These are phyloP conservation scores for Malus sieversii DNA, from an alignment of 306 rosid species.

Conservation along the genomic window DNA sequence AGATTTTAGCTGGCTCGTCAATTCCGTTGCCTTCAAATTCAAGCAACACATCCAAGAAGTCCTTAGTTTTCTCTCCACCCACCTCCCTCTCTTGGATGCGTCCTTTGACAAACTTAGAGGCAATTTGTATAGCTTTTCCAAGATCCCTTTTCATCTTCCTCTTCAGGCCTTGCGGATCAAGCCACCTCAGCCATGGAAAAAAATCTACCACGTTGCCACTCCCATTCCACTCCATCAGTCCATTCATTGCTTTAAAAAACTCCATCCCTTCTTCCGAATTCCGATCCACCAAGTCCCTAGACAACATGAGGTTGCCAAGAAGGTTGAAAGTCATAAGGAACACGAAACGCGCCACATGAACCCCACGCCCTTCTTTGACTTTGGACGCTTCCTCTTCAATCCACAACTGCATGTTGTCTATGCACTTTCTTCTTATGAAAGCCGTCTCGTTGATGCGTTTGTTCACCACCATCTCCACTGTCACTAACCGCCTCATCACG, in stretches of 20 bases:
- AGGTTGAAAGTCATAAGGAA: conserved; percentile 48
- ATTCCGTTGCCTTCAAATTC: conserved; percentile 28
- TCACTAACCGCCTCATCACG: conserved; percentile 41
- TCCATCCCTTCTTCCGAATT: conserved; percentile 34
- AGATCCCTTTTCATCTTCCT: conserved; percentile 46
- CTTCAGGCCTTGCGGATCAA: conserved; percentile 44
- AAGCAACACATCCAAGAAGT: conserved; percentile 49
- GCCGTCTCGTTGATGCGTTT: conserved; percentile 47
- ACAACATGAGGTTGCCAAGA: conserved; percentile 51
- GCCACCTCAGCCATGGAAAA: conserved; percentile 46
- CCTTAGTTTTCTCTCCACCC: conserved; percentile 6
- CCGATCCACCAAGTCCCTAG: conserved; percentile 43
- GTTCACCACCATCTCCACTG: conserved; percentile 45
- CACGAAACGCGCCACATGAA: conserved; percentile 45
- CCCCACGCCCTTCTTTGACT: conserved; percentile 5
- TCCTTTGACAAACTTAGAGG: conserved; percentile 34
- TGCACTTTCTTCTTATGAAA: conserved; percentile 31
- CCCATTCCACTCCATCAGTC: conserved; percentile 51
- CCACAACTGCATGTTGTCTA: conserved; percentile 42
- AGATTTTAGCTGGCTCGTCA: conserved; percentile 21
- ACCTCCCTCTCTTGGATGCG: conserved; percentile 10
- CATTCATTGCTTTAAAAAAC: conserved; percentile 35
- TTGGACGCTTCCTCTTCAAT: conserved; percentile 30
- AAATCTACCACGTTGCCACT: conserved; percentile 29
- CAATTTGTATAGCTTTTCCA: conserved; percentile 37